phyloP scores from a whole-genome alignment of 306 rosid genomes.

The Ziziphus jujuba region DNA sequence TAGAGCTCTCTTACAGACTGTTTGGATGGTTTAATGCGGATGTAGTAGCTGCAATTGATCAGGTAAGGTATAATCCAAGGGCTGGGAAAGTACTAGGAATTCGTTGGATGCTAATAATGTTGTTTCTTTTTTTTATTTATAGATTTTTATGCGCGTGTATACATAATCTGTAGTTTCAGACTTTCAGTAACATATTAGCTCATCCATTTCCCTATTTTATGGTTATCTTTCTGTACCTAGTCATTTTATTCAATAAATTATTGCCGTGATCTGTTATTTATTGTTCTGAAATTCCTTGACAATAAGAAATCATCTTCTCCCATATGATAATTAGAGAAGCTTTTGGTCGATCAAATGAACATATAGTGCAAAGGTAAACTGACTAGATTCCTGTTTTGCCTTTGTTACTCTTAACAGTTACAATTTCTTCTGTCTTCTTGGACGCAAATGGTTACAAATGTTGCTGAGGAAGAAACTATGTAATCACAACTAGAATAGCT shows the following conservation, averaged over 20 bases:
- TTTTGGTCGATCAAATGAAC: not conserved
- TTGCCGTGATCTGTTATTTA: not conserved
- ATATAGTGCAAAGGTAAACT: slow-evolving; percentile 3
- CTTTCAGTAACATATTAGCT: not conserved
- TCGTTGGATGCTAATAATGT: slow-evolving; percentile 12
- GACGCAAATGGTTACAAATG: slow-evolving; percentile 69
- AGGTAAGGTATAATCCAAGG: slow-evolving; percentile 49
- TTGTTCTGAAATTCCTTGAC: not conserved
- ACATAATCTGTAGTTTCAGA: not conserved
- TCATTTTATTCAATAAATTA: not conserved
- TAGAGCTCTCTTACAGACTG: slow-evolving; percentile 87
- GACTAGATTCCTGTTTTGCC: not conserved
- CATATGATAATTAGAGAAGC: not conserved
- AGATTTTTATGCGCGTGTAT: not conserved
- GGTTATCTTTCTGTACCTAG: not conserved
- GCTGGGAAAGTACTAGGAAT: not conserved
- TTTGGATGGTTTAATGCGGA: slow-evolving; percentile 96
- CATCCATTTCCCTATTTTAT: not conserved
- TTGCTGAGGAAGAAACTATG: slow-evolving; percentile 86
- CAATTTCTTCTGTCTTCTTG: slow-evolving; percentile 71
- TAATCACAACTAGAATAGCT: slow-evolving; percentile 71
- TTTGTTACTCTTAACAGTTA: slow-evolving; percentile 66
- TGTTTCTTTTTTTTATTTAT: not conserved
- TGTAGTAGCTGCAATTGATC: slow-evolving; percentile 99
- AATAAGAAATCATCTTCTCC: not conserved